Evolutionary conservation across 805 yeast species (phyloP).

Genomic region (Ogataea methanolica): DNA sequence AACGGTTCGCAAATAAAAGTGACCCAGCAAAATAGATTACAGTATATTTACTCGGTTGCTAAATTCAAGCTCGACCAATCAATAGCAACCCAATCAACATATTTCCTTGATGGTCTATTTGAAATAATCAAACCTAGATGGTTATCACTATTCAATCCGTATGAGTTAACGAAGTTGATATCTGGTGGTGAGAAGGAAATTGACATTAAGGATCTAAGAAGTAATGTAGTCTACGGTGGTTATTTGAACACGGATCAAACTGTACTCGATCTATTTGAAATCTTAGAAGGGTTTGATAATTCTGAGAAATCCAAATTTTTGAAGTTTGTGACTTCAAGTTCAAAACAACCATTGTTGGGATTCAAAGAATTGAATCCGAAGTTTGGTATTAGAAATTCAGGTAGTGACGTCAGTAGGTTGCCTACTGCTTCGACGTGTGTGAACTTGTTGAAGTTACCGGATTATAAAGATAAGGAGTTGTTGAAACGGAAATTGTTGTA

Average conservation of each 20-base stretch:
- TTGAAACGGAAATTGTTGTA: constrained; percentile 64
- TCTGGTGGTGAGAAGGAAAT: constrained; percentile 74
- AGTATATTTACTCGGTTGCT: constrained; percentile 73
- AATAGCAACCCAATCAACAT: constrained; percentile 51
- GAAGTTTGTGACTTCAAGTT: constrained; percentile 88
- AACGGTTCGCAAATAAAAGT: constrained; percentile 58
- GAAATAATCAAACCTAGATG: constrained; percentile 66
- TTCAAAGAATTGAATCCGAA: constrained; percentile 68
- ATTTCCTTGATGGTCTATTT: constrained; percentile 67
- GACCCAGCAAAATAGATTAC: constrained; percentile 53
- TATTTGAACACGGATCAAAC: constrained; percentile 53
- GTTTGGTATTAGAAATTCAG: constrained; percentile 75
- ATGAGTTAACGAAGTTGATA: constrained; percentile 77
- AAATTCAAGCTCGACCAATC: constrained; percentile 70
- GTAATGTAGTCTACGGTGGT: constrained; percentile 64
- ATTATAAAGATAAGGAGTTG: constrained; percentile 57
- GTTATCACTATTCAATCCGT: constrained; percentile 81
- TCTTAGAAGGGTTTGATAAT: constrained; percentile 60
- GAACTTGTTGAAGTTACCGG: constrained; percentile 80
- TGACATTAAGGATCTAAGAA: constrained; percentile 63
- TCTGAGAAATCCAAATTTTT: constrained; percentile 63
- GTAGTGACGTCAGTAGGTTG: constrained; percentile 48
- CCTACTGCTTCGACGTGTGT: constrained; percentile 96
- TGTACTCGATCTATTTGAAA: constrained; percentile 65
- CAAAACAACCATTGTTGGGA: constrained; percentile 88